Base-by-base conservation (phyloP, 306 rosid genomes). In the Cucurbita argyrosperma region DNA sequence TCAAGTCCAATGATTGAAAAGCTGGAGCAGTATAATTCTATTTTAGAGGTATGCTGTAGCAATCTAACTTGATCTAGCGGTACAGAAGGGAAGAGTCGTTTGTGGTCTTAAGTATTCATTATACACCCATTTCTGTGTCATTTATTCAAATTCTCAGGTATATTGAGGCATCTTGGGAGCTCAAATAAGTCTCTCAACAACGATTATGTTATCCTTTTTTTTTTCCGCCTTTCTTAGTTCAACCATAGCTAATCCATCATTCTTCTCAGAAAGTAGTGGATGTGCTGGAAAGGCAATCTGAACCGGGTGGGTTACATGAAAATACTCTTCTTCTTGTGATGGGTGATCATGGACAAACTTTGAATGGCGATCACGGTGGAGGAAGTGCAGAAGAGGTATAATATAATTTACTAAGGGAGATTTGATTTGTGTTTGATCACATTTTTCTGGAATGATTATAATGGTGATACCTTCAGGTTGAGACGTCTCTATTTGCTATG, bases 301-400 rank as follows among this genome's bases (percentile, higher is more conserved):
- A 86, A 69, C 90, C 92, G 11, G 95, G 95, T 72, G 88, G 87
- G 74, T n/a, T 85, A 59, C 97, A 94, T 79, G 96, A 94, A 79
- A 90, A 94, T 81, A 94, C 97, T 53, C 74, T 94, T 82, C 92
- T 94, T 45, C 88, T 94, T 71, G 97, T 94, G 79, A 89, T 94
- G 98, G 98, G 98, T 51, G 98, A 94, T 87, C 98, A 94, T 85
- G 98, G 96, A 50, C 98, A 94, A 89, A 90, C 98, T 52, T 62
- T 94, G 69, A 89, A 94, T 80, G 98, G 98, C 62, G 98, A 90
- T 84, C 98, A 94, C 77, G 98, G 98, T n/a, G 98, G 98, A 52
- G 98, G 98, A 68, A 87, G 90, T 85, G 59, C 94, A 51, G 97
- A 94, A 89, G 98, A 94, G 96, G 98, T 90, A 77, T 19, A 77